Evolutionary conservation across 2,329 filamentous ascomycete genomes (phyloP).

Genomic region (Phialophora chinensis): DNA sequence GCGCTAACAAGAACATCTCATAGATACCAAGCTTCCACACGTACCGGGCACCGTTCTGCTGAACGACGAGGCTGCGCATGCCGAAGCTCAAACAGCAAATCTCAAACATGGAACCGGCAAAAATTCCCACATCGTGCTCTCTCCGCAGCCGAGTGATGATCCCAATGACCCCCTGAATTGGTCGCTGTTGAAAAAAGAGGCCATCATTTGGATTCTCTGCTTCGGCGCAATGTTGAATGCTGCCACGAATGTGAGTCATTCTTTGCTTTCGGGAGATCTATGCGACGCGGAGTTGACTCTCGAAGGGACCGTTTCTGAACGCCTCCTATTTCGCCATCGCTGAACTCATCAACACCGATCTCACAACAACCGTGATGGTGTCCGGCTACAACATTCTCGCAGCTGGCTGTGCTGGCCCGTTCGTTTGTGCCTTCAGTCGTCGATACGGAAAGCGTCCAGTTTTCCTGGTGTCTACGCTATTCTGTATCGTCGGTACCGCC

Average conservation of each 20-base stretch:
- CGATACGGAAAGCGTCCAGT: constrained; percentile 48
- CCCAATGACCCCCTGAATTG: constrained; percentile 28
- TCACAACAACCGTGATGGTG: constrained; percentile 26
- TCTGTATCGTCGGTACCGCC: constrained; percentile 47
- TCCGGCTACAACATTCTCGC: constrained; percentile 29
- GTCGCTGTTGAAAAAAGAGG: constrained; percentile 23
- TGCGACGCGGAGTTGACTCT: not conserved
- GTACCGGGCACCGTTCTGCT: constrained; percentile 28
- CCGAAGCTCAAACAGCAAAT: constrained; percentile 11
- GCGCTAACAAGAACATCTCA: not conserved
- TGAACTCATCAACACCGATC: constrained; percentile 21
- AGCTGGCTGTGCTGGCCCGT: constrained; percentile 23
- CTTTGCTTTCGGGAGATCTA: not conserved
- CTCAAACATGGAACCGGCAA: constrained; percentile 32
- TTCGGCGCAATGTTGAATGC: constrained; percentile 21
- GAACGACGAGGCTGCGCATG: constrained; percentile 18
- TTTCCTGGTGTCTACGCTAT: constrained; percentile 41
- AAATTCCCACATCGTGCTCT: constrained; percentile 35
- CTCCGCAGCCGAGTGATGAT: constrained; percentile 32
- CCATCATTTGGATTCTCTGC: constrained; percentile 20
- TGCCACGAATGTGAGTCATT: constrained; percentile 20
- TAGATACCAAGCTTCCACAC: constrained; percentile 21
- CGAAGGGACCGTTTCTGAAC: constrained; percentile 19
- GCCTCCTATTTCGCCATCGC: constrained; percentile 23
- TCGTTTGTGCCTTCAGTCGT: constrained; percentile 48